These are phyloP conservation scores for Chamaecyparis obtusa DNA, from an alignment of 75 land plant species.

Conservation along the genomic window DNA sequence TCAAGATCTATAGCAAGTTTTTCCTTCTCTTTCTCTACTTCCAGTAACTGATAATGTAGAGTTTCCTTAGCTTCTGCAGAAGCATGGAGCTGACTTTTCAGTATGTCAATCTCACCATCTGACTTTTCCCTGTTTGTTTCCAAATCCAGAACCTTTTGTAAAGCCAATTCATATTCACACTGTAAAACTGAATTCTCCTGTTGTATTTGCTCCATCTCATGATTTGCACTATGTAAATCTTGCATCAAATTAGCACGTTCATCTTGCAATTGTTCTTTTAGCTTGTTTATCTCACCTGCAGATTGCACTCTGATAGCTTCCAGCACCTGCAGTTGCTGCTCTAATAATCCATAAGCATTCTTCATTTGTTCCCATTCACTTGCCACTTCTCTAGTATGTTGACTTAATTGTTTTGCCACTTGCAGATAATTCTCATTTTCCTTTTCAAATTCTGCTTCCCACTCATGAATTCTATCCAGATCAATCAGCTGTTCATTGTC, in stretches of 20 bases:
- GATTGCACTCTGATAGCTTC: neutral
- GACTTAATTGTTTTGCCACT: neutral
- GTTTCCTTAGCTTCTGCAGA: neutral
- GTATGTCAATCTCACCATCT: neutral
- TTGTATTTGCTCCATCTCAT: neutral
- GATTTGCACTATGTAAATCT: neutral
- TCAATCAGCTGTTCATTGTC: neutral
- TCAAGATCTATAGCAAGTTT: neutral
- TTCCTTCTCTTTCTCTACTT: constrained; percentile 6
- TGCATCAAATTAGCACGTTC: neutral
- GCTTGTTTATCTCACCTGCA: neutral
- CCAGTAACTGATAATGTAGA: neutral
- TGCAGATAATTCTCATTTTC: neutral
- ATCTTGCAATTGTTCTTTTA: neutral
- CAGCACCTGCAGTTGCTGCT: neutral
- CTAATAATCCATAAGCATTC: neutral
- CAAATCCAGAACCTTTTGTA: constrained; percentile 9
- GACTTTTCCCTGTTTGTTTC: neutral
- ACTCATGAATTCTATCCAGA: neutral
- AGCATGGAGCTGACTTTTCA: neutral
- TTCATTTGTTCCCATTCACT: neutral
- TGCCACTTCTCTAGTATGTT: neutral
- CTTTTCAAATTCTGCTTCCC: neutral
- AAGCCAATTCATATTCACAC: neutral
- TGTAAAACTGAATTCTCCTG: neutral